Evolutionary conservation across 257 asterid genomes (phyloP), one percentile per base, ranked within the genome.

Genomic region (Solanum sejunctum): DNA sequence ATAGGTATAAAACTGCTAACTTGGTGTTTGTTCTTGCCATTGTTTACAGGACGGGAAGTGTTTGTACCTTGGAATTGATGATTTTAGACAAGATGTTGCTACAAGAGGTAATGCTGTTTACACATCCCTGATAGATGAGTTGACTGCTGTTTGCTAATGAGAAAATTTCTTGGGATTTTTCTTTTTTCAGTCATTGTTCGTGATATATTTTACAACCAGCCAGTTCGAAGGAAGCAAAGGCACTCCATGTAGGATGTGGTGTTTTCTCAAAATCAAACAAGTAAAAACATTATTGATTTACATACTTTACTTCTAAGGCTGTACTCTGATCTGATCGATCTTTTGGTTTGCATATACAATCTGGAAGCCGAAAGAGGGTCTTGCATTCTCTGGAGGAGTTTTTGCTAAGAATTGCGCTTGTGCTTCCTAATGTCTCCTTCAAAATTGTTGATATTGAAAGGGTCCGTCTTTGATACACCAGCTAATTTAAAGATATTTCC

Each of bases 41-140:
- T 51, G 85, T 87, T 82, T 87, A 83, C 90, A 93, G 98, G 92
- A 89, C 57, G 75, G 91, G 79, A 93, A 92, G 90, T 95, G 95
- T 88, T 84, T 95, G 89, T 91, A 89, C 89, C 94, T 93, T 88
- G 98, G 95, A 85, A 91, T 96, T 85, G 88, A 87, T 92, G 96
- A 93, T 84, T 97, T 90, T 80, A 89, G 93, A 84, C 91, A 89
- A 85, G 93, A 93, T 88, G 93, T 84, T 4, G 98, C 98, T 84
- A 92, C 98, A 57, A 91, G 97, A 87, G 98, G 98, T 95, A 88
- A 89, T 41, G 61, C 52, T 84, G 51, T 26, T 5, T 64, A 64
- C 26, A 41, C 28, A 60, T 67, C 28, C 36, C 39, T 36, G 39
- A 36, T 36, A 36, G 4, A 36, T 36, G 39, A 36, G 39, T 36